Evolutionary conservation across 2,329 filamentous ascomycete species (phyloP).

Genomic region (Ophiocordyceps robertsii): DNA sequence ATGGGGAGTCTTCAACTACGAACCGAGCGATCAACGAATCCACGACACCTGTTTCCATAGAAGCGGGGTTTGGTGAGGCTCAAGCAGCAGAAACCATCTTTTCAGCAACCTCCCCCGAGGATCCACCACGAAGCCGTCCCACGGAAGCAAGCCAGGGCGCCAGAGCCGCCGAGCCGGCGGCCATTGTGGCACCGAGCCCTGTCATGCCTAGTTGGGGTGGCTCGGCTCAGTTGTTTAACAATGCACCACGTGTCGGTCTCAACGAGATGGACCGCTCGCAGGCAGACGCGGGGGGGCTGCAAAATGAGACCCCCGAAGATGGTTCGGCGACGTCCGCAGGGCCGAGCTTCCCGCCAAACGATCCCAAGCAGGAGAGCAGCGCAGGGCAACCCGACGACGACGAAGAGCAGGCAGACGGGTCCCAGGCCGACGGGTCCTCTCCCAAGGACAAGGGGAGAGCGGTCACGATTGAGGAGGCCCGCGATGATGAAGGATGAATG

Average conservation of each 20-base stretch:
- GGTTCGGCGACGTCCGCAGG: conserved; percentile 1
- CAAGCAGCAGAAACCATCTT: not conserved
- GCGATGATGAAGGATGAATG: conserved; percentile 17
- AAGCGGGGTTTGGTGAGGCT: not conserved
- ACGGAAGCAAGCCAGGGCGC: not conserved
- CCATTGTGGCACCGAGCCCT: conserved; percentile 34
- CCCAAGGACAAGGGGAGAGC: conserved; percentile 30
- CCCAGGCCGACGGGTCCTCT: not conserved
- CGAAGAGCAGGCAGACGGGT: not conserved
- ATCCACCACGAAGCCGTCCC: not conserved
- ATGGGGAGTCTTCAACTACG: conserved; percentile 5
- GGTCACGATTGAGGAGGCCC: conserved; percentile 31
- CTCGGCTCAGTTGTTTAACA: conserved; percentile 32
- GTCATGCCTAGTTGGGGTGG: conserved; percentile 37
- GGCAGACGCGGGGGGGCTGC: conserved; percentile 1
- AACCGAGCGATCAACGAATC: conserved; percentile 3
- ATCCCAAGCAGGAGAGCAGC: not conserved
- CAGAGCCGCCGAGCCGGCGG: conserved; percentile 8
- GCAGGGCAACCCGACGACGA: not conserved
- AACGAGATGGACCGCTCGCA: conserved; percentile 7
- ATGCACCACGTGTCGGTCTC: conserved; percentile 13
- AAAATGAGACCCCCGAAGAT: conserved; percentile 4
- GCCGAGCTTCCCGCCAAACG: not conserved
- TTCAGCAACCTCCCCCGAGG: not conserved
- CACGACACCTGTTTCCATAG: conserved; percentile 1